Base-by-base conservation (phyloP, 2,329 filamentous ascomycete genomes). In the Colletotrichum ledebouriae region DNA sequence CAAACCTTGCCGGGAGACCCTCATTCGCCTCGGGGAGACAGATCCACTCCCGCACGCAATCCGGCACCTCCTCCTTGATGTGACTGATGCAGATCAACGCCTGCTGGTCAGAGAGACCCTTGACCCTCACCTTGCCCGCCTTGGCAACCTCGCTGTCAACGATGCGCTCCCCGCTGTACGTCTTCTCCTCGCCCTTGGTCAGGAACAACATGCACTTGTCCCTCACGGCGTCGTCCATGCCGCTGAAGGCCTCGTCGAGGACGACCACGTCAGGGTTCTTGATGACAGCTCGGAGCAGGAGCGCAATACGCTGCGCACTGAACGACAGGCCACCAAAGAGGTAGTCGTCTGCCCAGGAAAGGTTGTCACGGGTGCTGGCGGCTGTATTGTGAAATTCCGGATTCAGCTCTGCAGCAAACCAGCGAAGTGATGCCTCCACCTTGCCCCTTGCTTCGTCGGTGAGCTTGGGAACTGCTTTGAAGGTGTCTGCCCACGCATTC, bases 11-110 rank as follows among this genome's bases (percentile, higher is more conserved):
- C 15, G 85, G 79, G 39, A 76, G 73, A 1, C 87, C 86, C 1
- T 88, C 88, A 60, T 90, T 92, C 3, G 90, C 85, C 78, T 94
- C 92, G 1, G 95, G 94, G 34, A 98, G 82, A 76, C 93, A 94
- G 58, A 98, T 84, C 91, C 92, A 98, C 76, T 97, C 89, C 53
- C 93, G 83, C 25, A 98, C 87, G 72, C 90, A 91, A 57, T 91
- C 90, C 0, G 96, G 96, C 10, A 98, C 92, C 78, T 99, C 96
- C 74, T 97, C 94, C 70, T 90, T 90, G 69, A 95, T 86, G 80
- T 99, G 96, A 70, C 94, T 96, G 68, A 98, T 95, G 71, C 94
- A 94, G n/a, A 98, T 86, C 61, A 99, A 81, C 0, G 94, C 94
- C 79, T 98, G 95, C 22, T 88, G 78, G 0, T 89, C 82, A 2